phyloP scores from a whole-genome alignment of 768 basidiomycete species.

The Leccinum fibrillosum region DNA sequence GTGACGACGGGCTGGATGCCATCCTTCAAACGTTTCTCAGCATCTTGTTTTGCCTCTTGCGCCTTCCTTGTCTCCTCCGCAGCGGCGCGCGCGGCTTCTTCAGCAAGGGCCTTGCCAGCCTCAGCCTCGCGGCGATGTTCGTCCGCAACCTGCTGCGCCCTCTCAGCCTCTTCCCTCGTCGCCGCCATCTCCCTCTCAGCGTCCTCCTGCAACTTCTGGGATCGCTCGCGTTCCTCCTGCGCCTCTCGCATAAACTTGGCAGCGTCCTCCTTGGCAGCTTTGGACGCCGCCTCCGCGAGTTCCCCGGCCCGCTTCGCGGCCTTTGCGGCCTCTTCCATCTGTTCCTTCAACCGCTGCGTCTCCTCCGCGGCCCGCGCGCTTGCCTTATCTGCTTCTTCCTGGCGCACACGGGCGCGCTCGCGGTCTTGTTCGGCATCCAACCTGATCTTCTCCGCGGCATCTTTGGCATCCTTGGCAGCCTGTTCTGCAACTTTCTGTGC shows the following conservation, averaged over 20 bases:
- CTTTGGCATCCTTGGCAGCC: neutral
- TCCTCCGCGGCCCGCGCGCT: neutral
- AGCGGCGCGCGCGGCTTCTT: too few species aligned
- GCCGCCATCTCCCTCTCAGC: conserved; percentile 4
- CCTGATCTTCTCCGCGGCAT: neutral
- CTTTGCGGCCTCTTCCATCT: conserved; percentile 6
- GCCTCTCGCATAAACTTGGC: conserved; percentile 1
- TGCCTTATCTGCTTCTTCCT: neutral
- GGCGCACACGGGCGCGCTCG: neutral
- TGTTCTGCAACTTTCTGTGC: neutral
- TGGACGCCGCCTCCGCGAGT: conserved; percentile 3
- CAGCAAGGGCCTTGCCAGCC: too few species aligned
- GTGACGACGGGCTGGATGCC: too few species aligned
- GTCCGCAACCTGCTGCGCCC: too few species aligned
- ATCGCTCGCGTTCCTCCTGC: conserved; percentile 3
- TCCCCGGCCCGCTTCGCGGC: neutral
- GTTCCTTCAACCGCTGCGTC: neutral
- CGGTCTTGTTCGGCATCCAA: neutral
- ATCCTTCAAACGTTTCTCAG: too few species aligned
- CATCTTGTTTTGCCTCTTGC: too few species aligned
- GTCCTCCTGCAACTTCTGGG: conserved; percentile 1
- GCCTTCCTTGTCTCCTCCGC: too few species aligned
- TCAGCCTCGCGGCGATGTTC: too few species aligned
- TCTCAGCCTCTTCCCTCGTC: conserved; percentile 2
- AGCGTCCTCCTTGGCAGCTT: conserved; percentile 7